A percentile compares a stretch with the other conserved stretches of the same genome.
phyloP scores from a whole-genome alignment of 441 rosid genomes.

The Populus hybrid region DNA sequence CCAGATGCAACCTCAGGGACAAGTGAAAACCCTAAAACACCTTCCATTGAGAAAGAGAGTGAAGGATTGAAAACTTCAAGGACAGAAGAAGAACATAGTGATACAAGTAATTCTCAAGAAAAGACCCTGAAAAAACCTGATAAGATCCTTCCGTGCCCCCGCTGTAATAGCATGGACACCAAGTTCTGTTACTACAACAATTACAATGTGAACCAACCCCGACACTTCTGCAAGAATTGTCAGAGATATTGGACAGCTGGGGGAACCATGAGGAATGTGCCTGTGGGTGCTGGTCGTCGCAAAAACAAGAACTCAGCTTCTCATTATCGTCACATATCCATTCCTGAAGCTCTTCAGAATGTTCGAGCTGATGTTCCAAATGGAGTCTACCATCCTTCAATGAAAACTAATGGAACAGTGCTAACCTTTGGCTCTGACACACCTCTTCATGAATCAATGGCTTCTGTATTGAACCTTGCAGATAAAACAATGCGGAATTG shows the following conservation, averaged over 20 bases:
- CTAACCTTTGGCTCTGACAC: slow-evolving; percentile 73
- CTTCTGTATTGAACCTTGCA: slow-evolving; percentile 65
- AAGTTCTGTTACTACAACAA: slow-evolving; percentile 73
- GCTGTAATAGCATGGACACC: slow-evolving; percentile 68
- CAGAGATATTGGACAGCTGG: slow-evolving; percentile 85
- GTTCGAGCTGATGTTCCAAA: slow-evolving; percentile 45
- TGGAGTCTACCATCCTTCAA: slow-evolving; percentile 49
- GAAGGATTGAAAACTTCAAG: slow-evolving; percentile 25
- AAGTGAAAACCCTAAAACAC: slow-evolving; percentile 28
- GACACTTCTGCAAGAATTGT: slow-evolving; percentile 75
- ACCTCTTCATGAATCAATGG: slow-evolving; percentile 81
- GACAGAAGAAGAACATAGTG: slow-evolving; percentile 33
- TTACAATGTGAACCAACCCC: slow-evolving; percentile 70
- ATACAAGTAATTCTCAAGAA: slow-evolving; percentile 43
- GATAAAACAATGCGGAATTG: slow-evolving; percentile 51
- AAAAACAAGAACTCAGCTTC: slow-evolving; percentile 52
- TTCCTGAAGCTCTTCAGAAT: slow-evolving; percentile 54
- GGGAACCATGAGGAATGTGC: slow-evolving; percentile 73
- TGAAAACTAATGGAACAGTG: slow-evolving; percentile 57
- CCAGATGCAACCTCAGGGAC: slow-evolving; percentile 38
- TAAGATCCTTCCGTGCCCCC: slow-evolving; percentile 63
- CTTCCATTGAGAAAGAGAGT: slow-evolving; percentile 24
- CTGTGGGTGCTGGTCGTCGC: slow-evolving; percentile 22
- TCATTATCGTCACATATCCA: slow-evolving; percentile 42
- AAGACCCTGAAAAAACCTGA: slow-evolving; percentile 60